A percentile compares a stretch with the other conserved stretches of the same genome.
Conservation (phyloP, 129 eudicot genomes). For the Lonicera japonica region DNA sequence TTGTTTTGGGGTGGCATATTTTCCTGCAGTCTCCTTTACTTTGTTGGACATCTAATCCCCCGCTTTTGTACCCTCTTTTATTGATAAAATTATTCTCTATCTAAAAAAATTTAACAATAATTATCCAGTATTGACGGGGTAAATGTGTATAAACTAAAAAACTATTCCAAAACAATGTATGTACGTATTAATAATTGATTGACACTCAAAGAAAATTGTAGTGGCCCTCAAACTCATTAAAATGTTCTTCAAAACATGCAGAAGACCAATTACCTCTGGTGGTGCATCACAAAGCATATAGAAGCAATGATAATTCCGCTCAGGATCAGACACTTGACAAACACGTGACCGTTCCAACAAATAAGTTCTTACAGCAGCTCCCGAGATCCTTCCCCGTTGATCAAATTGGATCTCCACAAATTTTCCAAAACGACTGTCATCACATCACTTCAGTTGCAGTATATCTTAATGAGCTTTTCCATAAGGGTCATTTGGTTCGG, state of each 20-base stretch:
- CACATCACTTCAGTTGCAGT: slow-evolving; percentile 7
- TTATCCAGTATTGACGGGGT: background rate
- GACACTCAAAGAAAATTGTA: background rate
- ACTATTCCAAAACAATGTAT: background rate
- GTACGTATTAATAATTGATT: background rate
- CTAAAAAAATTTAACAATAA: too few species aligned
- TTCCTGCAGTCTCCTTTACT: too few species aligned
- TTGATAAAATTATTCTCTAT: background rate
- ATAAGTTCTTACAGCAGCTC: slow-evolving; percentile 95
- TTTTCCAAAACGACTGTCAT: slow-evolving; percentile 87
- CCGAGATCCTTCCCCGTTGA: slow-evolving; percentile 58
- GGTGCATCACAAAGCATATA: slow-evolving; percentile 97
- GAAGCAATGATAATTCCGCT: slow-evolving; percentile 92
- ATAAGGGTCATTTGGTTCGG: too few species aligned
- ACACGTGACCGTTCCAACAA: slow-evolving; percentile 90
- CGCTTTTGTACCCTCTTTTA: too few species aligned
- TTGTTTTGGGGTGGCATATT: too few species aligned
- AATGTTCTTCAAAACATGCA: background rate
- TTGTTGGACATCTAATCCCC: too few species aligned
- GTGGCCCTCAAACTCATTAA: background rate
- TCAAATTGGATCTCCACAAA: slow-evolving; percentile 92
- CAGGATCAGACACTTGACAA: slow-evolving; percentile 92
- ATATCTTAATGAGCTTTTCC: background rate
- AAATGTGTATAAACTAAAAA: background rate
- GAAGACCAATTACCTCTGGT: slow-evolving; percentile 43